These are phyloP conservation scores for Xylariaceae sp. DNA, from an alignment of 2,329 filamentous ascomycete species.

Conservation along the genomic window DNA sequence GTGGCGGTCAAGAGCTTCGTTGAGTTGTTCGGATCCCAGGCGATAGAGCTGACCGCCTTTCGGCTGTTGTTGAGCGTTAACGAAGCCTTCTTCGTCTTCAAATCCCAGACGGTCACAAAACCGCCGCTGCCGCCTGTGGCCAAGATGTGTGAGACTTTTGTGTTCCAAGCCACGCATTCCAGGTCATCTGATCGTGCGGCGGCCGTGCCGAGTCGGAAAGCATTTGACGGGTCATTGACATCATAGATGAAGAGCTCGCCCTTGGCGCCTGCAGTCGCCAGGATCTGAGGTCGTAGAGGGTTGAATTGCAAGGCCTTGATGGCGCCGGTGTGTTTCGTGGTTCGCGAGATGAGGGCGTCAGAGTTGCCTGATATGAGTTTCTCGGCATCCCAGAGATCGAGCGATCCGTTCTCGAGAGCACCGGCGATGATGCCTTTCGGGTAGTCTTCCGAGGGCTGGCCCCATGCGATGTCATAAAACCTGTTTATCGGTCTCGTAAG, in stretches of 20 bases:
- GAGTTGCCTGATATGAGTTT: constrained; percentile 52
- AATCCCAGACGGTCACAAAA: constrained; percentile 97
- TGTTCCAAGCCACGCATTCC: constrained; percentile 97
- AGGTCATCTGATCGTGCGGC: constrained; percentile 90
- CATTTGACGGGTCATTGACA: constrained; percentile 79
- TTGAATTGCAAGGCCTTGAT: constrained; percentile 98
- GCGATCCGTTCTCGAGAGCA: constrained; percentile 86
- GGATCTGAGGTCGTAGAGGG: constrained; percentile 79
- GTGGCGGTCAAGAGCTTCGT: constrained; percentile 93
- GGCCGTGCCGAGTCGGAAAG: constrained; percentile 81
- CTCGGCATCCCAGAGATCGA: constrained; percentile 89
- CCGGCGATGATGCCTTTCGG: constrained; percentile 88
- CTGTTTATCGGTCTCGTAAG: constrained; percentile 41
- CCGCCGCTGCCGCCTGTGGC: constrained; percentile 90
- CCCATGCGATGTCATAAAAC: constrained; percentile 97
- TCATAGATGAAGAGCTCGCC: constrained; percentile 97
- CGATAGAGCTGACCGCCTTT: constrained; percentile 90
- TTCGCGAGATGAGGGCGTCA: constrained; percentile 79
- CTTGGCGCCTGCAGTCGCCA: constrained; percentile 89
- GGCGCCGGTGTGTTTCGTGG: constrained; percentile 82
- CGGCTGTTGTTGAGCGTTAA: constrained; percentile 92
- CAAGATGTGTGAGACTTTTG: constrained; percentile 92
- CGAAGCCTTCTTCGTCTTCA: constrained; percentile 96
- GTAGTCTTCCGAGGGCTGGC: constrained; percentile 70
- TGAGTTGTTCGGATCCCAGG: constrained; percentile 93